Conservation (phyloP, 371 early-diverging fungal genomes). For the Dinochytrium kinnereticum region DNA sequence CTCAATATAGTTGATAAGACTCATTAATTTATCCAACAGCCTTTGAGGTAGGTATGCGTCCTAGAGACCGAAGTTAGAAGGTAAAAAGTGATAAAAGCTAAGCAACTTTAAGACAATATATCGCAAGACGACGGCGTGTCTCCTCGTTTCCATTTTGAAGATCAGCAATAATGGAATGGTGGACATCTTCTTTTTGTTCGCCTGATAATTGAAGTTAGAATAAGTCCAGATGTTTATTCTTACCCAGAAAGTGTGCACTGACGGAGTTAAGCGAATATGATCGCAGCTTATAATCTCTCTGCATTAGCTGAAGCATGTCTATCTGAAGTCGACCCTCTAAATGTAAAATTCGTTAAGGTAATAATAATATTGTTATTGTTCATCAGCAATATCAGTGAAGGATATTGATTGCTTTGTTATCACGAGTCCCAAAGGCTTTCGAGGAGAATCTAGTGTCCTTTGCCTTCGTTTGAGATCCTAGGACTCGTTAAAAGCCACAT, state of each 20-base stretch:
- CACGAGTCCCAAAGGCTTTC: constrained; percentile 93
- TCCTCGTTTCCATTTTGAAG: constrained; percentile 95
- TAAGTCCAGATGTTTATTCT: background rate
- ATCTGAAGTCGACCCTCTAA: constrained; percentile 96
- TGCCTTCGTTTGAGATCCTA: constrained; percentile 65
- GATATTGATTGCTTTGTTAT: constrained; percentile 79
- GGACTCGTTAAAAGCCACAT: background rate
- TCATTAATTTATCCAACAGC: constrained; percentile 97
- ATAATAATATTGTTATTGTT: too few relatives aligned
- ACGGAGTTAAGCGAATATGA: constrained; percentile 98
- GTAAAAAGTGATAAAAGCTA: background rate
- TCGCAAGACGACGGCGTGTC: constrained; percentile 95
- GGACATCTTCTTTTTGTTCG: constrained; percentile 99
- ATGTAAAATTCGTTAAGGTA: too few relatives aligned
- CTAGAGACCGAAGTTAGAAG: constrained; percentile 39
- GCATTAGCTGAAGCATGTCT: constrained; percentile 96
- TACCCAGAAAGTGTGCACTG: constrained; percentile 93
- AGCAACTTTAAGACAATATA: constrained; percentile 93
- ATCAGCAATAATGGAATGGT: constrained; percentile 97
- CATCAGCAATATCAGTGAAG: background rate
- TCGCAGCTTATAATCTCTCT: constrained; percentile 96
- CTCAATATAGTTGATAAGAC: constrained; percentile 97
- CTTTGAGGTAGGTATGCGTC: constrained; percentile 98
- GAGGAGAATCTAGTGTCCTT: constrained; percentile 88
- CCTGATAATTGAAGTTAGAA: constrained; percentile 47